Base-by-base conservation (phyloP, 495 filamentous ascomycete species). In the Xylaria grammica region DNA sequence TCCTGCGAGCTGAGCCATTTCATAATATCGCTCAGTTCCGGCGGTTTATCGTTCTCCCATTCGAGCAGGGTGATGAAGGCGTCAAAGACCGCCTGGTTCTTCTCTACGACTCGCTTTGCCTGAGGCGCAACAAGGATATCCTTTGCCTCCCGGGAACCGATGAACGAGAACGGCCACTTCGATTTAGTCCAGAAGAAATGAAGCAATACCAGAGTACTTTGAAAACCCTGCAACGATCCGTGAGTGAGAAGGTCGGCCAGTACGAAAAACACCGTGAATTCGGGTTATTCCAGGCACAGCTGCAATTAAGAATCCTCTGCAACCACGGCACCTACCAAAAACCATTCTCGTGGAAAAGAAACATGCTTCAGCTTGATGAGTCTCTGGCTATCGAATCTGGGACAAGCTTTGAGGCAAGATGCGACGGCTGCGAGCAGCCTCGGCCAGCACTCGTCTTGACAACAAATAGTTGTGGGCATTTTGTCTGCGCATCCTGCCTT, bases 281-380 rank as follows among this genome's bases (percentile, higher is more conserved):
- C 50, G 72, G 75, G 11, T 65, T 80, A 24, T 78, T 84, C 42
- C 77, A 80, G 54, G 63, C 73, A 3, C 67, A 77, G n/a, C 54
- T 82, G 9, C 77, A 77, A 50, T 70, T 84, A 9, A 74, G 82
- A 2, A 69, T 77, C 6, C 66, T 84, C 5, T 82, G 80, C 64
- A 83, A 82, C 56, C 78, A 82, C 62, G 81, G 80, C 9, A 81
- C 80, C 2, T 79, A 68, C 55, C 77, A 82, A 44, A 67, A 74
- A 58, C 65, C 57, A 3, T 74, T 79, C 63, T 74, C 72, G 11
- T 75, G 78, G 75, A 67, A 68, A 44, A 67, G 69, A 57, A 68
- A 70, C 8, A 68, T 70, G 46, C 22, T 73, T 22, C 44, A 60
- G 15, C 71, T 69, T 22, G 58, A 75, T 20, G 70, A 76, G 40